Base-by-base conservation (phyloP, 2,329 filamentous ascomycete genomes). In the Pseudofabraea citricarpa region DNA sequence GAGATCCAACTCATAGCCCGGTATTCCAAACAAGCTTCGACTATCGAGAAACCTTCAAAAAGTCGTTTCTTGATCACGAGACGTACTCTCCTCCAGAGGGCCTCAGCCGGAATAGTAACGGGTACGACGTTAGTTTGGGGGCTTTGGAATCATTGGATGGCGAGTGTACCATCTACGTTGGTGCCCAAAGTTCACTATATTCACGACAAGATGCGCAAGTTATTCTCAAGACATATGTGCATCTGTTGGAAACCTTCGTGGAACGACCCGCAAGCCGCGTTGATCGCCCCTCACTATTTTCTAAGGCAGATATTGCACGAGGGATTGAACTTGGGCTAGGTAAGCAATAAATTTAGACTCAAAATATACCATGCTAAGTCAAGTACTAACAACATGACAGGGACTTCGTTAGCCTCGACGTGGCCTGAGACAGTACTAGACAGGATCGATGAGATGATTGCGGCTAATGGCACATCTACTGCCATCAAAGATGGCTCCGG, bases 21-120 rank as follows among this genome's bases (percentile, higher is more conserved):
- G 26, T 79, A 1, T 77, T 77, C 59, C 75, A 79, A 51, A 18
- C 20, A 6, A 18, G 6, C 6, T 6, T 36, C n/a, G 20, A 36
- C 12, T 36, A 36, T 18, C 32, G 15, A 12, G 5, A 13, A 18
- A 12, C 12, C 13, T 18, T 18, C 6, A n/a, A 36, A 10, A 36
- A 4, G 12, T 12, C 32, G 6, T 5, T 36, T 12, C n/a, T n/a
- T 18, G 32, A 16, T 18, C 20, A 18, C 32, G 18, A 36, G 8
- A 27, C n/a, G n/a, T 8, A 27, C 8, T 27, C 26, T 12, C 26
- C 26, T n/a, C 15, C 26, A n/a, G 24, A 27, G 8, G 8, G 24
- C 24, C 24, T 27, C 24, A 27, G 24, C 24, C 24, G 8, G n/a
- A n/a, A 8, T n/a, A 27, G 24, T 8, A 27, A 27, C n/a, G 8